Evolutionary conservation across 2,329 filamentous ascomycete genomes (phyloP).

Genomic region (Rhynchosporium secalis): DNA sequence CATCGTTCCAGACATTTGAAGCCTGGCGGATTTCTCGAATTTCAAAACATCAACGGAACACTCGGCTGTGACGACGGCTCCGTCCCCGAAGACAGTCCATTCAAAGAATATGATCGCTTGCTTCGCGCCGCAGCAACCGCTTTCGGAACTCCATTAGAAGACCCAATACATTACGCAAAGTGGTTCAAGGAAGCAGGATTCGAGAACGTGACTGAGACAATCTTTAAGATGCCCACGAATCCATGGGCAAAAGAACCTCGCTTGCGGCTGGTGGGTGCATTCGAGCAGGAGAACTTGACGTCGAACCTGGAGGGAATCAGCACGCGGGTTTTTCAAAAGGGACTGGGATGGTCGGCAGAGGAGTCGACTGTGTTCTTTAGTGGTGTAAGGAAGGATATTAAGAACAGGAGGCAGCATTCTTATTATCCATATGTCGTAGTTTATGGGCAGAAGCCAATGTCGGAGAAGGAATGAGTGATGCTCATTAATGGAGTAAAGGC

Average conservation of each 20-base stretch:
- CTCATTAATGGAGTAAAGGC: too few species aligned
- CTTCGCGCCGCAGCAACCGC: constrained; percentile 9
- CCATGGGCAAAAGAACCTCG: constrained; percentile 12
- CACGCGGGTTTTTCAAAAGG: constrained; percentile 9
- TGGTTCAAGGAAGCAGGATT: constrained; percentile 14
- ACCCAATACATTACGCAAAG: constrained; percentile 3
- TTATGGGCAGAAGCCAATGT: constrained; percentile 1
- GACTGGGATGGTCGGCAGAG: constrained; percentile 1
- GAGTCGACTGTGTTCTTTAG: constrained; percentile 12
- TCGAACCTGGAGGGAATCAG: constrained; percentile 9
- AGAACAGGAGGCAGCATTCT: constrained; percentile 9
- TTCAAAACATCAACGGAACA: constrained; percentile 9
- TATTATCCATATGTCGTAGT: constrained; percentile 10
- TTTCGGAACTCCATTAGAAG: constrained; percentile 6
- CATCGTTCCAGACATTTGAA: not conserved
- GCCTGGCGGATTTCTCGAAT: constrained; percentile 12
- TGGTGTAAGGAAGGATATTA: constrained; percentile 10
- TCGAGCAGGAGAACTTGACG: constrained; percentile 13
- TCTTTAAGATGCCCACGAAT: constrained; percentile 12
- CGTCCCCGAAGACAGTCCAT: constrained; percentile 7
- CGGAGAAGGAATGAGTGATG: not conserved
- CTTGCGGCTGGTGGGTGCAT: constrained; percentile 1
- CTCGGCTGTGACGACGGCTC: constrained; percentile 3
- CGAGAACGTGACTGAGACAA: constrained; percentile 6
- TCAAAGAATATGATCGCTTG: constrained; percentile 10